Evolutionary conservation across 306 rosid species (phyloP), one percentile per base, ranked within the genome.

Genomic region (Pueraria montana): DNA sequence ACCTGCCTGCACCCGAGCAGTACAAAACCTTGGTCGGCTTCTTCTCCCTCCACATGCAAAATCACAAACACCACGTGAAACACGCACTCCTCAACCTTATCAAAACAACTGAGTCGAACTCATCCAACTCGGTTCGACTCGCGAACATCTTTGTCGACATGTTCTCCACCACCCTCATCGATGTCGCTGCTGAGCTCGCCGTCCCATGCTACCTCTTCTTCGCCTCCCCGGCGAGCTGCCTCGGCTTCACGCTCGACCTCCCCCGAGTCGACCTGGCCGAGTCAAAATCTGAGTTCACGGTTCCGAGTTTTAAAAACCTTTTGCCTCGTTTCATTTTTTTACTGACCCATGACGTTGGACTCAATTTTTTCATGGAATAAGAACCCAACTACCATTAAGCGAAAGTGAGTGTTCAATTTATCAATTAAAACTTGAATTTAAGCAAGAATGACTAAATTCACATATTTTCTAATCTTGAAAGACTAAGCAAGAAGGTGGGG

Each of bases 181-280:
- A 92, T 46, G 91, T 92, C 17, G 94, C 96, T 7, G 32, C 75
- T 23, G 96, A 90, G 55, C 84, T 92, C 59, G 55, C 63, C 34
- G 2, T 90, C 78, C 88, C 92, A 61, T 88, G 88, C 81, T 90
- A 88, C 89, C 89, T 92, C 21, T 88, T 50, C 77, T 91, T 77
- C 67, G 61, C 91, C 0, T 88, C 93, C 2, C 87, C 93, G 12
- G 92, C 92, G 63, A 73, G 86, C 20, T 91, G 87, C 77, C 84
- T 90, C 43, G 77, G 90, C 58, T 87, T 90, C 71, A 6, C 46
- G 75, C 85, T 90, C 58, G 88, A 88, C 59, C 45, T 89, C 1
- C 77, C 87, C 2, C 53, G 27, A 21, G 27, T 62, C 46, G 27
- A 77, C 52, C 5, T 40, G 3, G 4, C 10, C 4, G 82, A 83